phyloP scores from a whole-genome alignment of 371 early-diverging fungal species.

The Mortierella polycephala region DNA sequence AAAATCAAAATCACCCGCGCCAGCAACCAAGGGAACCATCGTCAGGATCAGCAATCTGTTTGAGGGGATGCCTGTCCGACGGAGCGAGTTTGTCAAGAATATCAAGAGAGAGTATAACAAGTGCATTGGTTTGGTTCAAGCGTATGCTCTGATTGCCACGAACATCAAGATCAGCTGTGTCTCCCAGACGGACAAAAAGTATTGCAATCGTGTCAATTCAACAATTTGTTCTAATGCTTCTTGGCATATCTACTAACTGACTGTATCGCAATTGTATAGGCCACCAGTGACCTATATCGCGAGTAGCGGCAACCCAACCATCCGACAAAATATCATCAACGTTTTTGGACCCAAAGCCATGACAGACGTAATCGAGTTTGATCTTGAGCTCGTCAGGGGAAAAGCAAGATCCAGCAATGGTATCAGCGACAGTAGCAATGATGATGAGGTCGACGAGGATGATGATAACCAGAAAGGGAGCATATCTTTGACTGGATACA shows the following conservation, averaged over 20 bases:
- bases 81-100: conserved; percentile 85
- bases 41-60: conserved; percentile 84
- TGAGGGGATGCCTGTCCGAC: conserved; percentile 90
- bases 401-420: not conserved
- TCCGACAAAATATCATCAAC: conserved; percentile 78
- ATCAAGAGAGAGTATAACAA: conserved; percentile 82
- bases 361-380: conserved; percentile 65
- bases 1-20: conserved; percentile 55
- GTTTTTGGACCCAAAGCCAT: conserved; percentile 78
- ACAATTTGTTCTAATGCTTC: not conserved
- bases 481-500: conserved; percentile 63
- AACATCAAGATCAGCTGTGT: conserved; percentile 72
- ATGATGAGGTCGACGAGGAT: conserved; percentile 10
- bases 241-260: too few species aligned
- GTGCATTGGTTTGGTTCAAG: conserved; percentile 85
- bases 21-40: conserved; percentile 82
- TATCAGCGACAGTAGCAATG: not conserved
- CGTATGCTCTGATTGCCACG: conserved; percentile 82
- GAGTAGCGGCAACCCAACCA: conserved; percentile 68
- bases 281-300: conserved; percentile 54
- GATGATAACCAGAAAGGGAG: conserved; percentile 20
- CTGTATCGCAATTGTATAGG: conserved; percentile 9
- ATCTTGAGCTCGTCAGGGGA: conserved; percentile 52
- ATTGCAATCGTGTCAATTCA: not conserved
- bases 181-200: conserved; percentile 78